Evolutionary conservation across 2,329 filamentous ascomycete species (phyloP), one percentile per base, ranked within the genome.

Genomic region (Chrysoporthe austroafricana): DNA sequence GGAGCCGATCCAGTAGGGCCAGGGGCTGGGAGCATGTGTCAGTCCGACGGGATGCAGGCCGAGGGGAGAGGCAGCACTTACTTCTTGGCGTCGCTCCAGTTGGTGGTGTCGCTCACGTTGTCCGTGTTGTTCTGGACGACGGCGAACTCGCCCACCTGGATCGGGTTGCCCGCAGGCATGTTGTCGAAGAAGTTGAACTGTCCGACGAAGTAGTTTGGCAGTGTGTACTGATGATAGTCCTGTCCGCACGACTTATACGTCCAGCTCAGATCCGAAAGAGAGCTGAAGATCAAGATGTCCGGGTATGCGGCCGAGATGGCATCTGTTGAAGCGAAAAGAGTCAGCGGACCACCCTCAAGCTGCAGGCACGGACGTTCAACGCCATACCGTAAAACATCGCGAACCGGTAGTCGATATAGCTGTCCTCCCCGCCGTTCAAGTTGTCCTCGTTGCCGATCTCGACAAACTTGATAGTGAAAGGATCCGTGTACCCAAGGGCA

Each of bases 361-460:
- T 50, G 67, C 3, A 63, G 68, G 7, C 68, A 62, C 71, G 86
- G 84, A 18, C 83, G 83, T 46, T 14, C 8, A n/a, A 16, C 16
- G 6, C 32, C 42, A 83, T 42, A 58, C 63, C 73, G 71, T 85
- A 81, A 72, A 86, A 85, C 21, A 75, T 74, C 3, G 74, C 70
- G 73, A 85, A 86, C 6, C 85, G 80, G 61, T 77, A 77, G 59
- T 76, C 75, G 4, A 73, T 71, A n/a, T 75, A 76, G 52, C 78
- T 73, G 2, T 74, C 67, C 43, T 76, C 74, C 48, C 82, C 82
- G 7, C 74, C 73, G 68, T 76, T 79, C 13, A 85, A 74, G 70
- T 81, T 79, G 70, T 88, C 85, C 73, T 87, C 85, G 70, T 87
- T 87, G 67, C 84, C 83, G 54, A 86, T 77, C 72, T 86, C 85